Conservation (phyloP, 1,139 yeast genomes). For the Magnusiomyces fungicola region DNA sequence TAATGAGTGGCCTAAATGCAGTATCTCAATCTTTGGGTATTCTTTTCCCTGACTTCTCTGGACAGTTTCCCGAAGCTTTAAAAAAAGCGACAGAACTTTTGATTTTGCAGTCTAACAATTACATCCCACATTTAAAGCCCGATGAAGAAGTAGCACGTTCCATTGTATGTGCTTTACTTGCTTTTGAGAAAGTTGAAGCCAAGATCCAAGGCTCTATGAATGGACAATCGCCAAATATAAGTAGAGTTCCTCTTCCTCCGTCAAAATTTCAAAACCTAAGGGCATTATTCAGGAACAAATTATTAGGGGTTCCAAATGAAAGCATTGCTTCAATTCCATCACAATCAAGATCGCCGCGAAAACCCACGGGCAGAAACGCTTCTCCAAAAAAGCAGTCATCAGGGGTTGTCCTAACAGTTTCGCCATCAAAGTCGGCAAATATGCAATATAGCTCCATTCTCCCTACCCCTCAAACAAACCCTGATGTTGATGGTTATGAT, state of each 20-base stretch:
- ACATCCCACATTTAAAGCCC: conserved; percentile 22
- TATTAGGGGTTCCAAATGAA: conserved; percentile 6
- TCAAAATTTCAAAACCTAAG: conserved; percentile 22
- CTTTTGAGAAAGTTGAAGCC: conserved; percentile 25
- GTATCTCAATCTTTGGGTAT: no score
- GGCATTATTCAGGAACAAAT: conserved; percentile 20
- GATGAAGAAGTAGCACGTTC: conserved; percentile 30
- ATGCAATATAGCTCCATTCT: neutral
- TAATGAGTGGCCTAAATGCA: no score
- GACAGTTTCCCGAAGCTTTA: neutral
- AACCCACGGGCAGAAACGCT: conserved; percentile 2
- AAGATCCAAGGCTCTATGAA: conserved; percentile 10
- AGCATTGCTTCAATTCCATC: conserved; percentile 4
- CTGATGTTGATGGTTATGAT: neutral
- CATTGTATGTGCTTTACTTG: conserved; percentile 28
- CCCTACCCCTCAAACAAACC: neutral
- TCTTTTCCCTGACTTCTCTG: neutral
- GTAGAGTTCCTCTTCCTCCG: conserved; percentile 28
- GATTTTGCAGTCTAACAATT: conserved; percentile 18
- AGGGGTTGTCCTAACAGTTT: conserved; percentile 9
- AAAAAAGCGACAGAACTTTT: conserved; percentile 4
- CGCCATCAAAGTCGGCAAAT: conserved; percentile 5
- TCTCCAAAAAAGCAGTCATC: conserved; percentile 14
- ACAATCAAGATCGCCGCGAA: conserved; percentile 10
- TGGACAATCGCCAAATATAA: conserved; percentile 20